These are phyloP conservation scores for Cystofilobasidium capitatum DNA, from an alignment of 768 basidiomycete species.

Conservation along the genomic window DNA sequence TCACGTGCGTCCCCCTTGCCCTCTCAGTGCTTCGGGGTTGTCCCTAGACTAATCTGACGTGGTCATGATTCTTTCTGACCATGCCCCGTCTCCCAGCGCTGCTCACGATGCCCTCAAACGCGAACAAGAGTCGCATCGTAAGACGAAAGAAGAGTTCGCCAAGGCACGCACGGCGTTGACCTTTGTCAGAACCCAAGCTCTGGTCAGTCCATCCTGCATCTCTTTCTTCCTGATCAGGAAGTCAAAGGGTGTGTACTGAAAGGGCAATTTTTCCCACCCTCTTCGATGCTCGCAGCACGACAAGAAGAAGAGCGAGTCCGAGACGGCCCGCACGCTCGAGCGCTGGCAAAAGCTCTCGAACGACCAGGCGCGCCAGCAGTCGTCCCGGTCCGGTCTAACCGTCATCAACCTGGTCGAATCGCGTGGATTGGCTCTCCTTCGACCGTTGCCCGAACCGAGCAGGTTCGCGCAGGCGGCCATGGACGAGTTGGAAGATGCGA, in stretches of 20 bases:
- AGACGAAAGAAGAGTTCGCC: conserved; percentile 25
- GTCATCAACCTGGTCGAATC: conserved; percentile 37
- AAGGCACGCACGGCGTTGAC: conserved; percentile 30
- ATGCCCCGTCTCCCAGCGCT: not conserved
- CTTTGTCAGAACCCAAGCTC: conserved; percentile 30
- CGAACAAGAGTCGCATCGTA: conserved; percentile 28
- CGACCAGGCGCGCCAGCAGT: conserved; percentile 52
- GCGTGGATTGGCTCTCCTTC: not conserved
- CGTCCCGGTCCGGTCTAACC: conserved; percentile 46
- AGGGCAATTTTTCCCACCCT: too few relatives aligned
- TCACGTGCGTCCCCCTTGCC: conserved; percentile 48
- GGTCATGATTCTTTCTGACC: not conserved
- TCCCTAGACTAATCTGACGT: too few relatives aligned
- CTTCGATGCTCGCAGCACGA: conserved; percentile 48
- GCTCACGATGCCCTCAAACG: conserved; percentile 26
- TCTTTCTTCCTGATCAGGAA: not conserved
- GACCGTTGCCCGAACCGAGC: conserved; percentile 38
- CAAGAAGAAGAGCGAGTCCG: conserved; percentile 70
- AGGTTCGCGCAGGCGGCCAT: conserved; percentile 57
- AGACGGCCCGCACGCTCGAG: conserved; percentile 62
- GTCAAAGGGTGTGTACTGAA: too few relatives aligned
- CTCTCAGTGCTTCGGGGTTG: not conserved
- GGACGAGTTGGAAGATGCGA: conserved; percentile 61
- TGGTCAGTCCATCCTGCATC: conserved; percentile 16
- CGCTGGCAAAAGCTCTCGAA: conserved; percentile 66